Percentiles rank a stretch among this genome's conserved stretches.
These are phyloP conservation scores for Phytophthora ramorum DNA, from an alignment of 352 stramenopile species.

Conservation along the genomic window DNA sequence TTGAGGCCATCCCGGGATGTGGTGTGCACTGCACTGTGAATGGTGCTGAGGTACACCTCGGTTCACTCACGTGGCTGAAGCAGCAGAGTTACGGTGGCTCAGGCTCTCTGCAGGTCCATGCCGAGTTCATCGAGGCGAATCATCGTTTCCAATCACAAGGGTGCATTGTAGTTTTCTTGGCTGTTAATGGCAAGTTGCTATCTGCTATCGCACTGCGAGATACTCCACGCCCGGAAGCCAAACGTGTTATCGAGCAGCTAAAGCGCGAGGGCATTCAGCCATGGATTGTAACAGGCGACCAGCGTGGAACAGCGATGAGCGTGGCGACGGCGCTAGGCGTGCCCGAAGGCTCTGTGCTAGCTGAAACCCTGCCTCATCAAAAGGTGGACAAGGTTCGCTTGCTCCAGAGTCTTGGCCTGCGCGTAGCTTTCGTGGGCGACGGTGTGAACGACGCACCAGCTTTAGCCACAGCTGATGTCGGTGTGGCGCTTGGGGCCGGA, in stretches of 20 bases:
- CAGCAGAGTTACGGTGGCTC: conserved; percentile 43
- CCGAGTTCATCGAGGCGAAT: conserved; percentile 54
- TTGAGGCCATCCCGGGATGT: conserved; percentile 65
- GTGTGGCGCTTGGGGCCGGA: conserved; percentile 68
- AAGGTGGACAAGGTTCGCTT: conserved; percentile 81
- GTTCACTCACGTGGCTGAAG: conserved; percentile 79
- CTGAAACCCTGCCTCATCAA: conserved; percentile 74
- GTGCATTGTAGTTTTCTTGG: conserved; percentile 67
- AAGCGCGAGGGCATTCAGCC: conserved; percentile 62
- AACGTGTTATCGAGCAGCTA: conserved; percentile 60
- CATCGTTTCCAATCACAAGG: conserved; percentile 54
- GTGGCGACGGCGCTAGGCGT: conserved; percentile 63
- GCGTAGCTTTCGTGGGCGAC: conserved; percentile 79
- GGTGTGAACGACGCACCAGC: conserved; percentile 78
- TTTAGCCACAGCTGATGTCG: conserved; percentile 73
- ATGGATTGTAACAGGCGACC: conserved; percentile 84
- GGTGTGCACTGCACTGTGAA: conserved; percentile 58
- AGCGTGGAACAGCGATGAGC: conserved; percentile 60
- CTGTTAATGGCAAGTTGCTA: conserved; percentile 59
- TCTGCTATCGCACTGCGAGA: conserved; percentile 65
- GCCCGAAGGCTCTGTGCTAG: conserved; percentile 58
- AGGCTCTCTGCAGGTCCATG: conserved; percentile 41
- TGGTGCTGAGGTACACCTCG: conserved; percentile 43
- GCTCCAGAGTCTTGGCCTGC: conserved; percentile 72
- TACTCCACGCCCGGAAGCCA: conserved; percentile 56